Conservation (phyloP, 768 basidiomycete genomes). For the Melanogaster broomeanus region DNA sequence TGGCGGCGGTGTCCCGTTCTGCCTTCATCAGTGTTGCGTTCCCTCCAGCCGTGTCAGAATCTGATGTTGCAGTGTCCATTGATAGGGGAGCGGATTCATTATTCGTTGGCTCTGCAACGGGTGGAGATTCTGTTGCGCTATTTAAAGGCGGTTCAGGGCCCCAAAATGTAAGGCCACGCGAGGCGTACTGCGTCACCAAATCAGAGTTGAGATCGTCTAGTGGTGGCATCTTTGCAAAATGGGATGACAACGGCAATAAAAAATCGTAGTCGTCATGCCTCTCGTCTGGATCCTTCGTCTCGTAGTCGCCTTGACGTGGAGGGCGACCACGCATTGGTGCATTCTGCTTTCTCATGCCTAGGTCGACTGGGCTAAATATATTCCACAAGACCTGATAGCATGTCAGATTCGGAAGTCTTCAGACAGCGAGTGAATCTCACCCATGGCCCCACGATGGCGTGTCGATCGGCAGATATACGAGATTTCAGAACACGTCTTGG, state of each 20-base stretch:
- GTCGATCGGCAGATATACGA: conserved; percentile 51
- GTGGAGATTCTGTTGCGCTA: not conserved
- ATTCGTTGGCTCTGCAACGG: not conserved
- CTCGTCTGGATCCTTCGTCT: conserved; percentile 14
- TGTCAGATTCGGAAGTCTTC: conserved; percentile 1
- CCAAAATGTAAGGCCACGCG: conserved; percentile 55
- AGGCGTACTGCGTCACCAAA: conserved; percentile 46
- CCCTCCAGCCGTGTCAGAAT: not conserved
- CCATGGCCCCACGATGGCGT: conserved; percentile 53
- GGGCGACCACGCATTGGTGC: conserved; percentile 40
- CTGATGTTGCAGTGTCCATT: not conserved
- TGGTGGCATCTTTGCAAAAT: conserved; percentile 41
- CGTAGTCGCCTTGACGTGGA: conserved; percentile 15
- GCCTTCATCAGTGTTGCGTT: not conserved
- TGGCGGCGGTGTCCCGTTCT: not conserved
- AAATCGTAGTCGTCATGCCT: conserved; percentile 54
- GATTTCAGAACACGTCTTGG: conserved; percentile 44
- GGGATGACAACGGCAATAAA: conserved; percentile 41
- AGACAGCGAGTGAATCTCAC: conserved; percentile 36
- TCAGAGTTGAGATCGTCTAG: conserved; percentile 51
- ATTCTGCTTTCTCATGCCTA: conserved; percentile 43
- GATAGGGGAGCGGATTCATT: not conserved
- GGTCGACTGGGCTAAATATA: conserved; percentile 39
- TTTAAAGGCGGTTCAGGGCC: conserved; percentile 13
- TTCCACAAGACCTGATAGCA: conserved; percentile 46